Base-by-base conservation (phyloP, 2,329 filamentous ascomycete species). In the Sarocladium kiliense region DNA sequence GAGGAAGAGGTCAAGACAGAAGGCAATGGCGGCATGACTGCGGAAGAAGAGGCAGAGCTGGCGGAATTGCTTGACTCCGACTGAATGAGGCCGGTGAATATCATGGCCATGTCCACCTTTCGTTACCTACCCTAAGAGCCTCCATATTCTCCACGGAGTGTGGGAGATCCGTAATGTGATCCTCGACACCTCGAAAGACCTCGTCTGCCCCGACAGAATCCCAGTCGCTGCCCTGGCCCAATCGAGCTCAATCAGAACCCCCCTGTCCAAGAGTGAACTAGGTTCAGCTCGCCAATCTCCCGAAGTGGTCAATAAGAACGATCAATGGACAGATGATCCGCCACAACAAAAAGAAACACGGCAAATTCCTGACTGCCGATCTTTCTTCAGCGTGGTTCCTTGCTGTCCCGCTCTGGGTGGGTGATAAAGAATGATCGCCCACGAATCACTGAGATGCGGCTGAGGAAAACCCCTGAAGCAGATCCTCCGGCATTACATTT, bases 21-120 rank as follows among this genome's bases (percentile, higher is more conserved):
- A 44, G 69, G 70, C 32, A 73, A 72, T 59, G 74, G 77, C 37
- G 58, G 85, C 65, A 74, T 97, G 71, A 96, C 91, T 4, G 87
- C 84, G 12, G 93, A 97, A 63, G 94, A 99, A 69, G 93, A 97
- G 70, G 87, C 88, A 3, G 94, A 97, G 70, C 76, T 99, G 60
- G 92, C 91, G 14, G 94, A 92, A 60, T 73, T 99, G 67, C 89
- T 99, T 89, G 90, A 86, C 59, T 47, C 44, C 11, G 86, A 89
- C 59, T 79, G 69, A 60, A 56, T 34, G 49, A 37, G n/a, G 21
- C 41, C 23, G 7, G 14, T 5, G 23, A 11, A 25, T 6, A 11
- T 7, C 21, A n/a, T n/a, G n/a, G n/a, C n/a, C n/a, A n/a, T n/a
- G 41, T 44, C 16, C 18, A 25, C 21, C 41, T 23, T 6, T n/a